These are phyloP conservation scores for Phaeosphaeria sp. DNA, from an alignment of 2,329 filamentous ascomycete genomes.

Conservation along the genomic window DNA sequence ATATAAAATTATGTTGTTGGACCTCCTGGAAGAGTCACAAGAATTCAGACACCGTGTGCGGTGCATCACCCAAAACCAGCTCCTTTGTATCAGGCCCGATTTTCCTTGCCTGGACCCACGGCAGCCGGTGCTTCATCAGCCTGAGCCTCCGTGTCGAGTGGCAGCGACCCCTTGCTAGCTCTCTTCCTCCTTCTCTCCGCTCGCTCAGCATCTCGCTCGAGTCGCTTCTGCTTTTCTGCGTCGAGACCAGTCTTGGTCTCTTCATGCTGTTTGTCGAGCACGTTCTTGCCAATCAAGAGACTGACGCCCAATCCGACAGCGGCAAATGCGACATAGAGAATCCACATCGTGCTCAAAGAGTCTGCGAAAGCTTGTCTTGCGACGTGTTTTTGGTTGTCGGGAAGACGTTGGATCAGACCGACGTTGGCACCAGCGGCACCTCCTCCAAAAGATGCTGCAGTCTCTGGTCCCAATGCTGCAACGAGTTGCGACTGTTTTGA, in stretches of 20 bases:
- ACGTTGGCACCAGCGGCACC: slow-evolving; percentile 67
- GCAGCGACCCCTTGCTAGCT: slow-evolving; percentile 26
- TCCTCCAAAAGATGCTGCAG: slow-evolving; percentile 64
- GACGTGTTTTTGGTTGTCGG: slow-evolving; percentile 52
- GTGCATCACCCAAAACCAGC: too few species aligned
- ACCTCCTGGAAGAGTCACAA: too few species aligned
- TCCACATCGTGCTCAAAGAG: slow-evolving; percentile 57
- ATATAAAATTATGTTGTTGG: too few species aligned
- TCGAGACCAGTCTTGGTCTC: slow-evolving; percentile 60
- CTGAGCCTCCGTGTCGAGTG: slow-evolving; percentile 23
- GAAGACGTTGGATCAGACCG: slow-evolving; percentile 61
- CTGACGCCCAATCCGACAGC: slow-evolving; percentile 48
- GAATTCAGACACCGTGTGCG: neutral
- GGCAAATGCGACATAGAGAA: slow-evolving; percentile 54
- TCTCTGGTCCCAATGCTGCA: slow-evolving; percentile 58
- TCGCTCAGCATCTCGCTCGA: slow-evolving; percentile 43
- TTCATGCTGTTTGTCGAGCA: slow-evolving; percentile 51
- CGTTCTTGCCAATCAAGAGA: slow-evolving; percentile 52
- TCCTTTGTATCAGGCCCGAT: slow-evolving; percentile 8
- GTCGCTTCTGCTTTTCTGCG: slow-evolving; percentile 48
- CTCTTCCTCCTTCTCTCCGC: slow-evolving; percentile 37
- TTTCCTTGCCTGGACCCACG: slow-evolving; percentile 8
- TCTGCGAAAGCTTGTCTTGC: slow-evolving; percentile 54
- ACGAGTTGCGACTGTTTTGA: slow-evolving; percentile 59
- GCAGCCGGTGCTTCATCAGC: neutral